phyloP scores from a whole-genome alignment of 768 basidiomycete genomes.

The Mycena pura region DNA sequence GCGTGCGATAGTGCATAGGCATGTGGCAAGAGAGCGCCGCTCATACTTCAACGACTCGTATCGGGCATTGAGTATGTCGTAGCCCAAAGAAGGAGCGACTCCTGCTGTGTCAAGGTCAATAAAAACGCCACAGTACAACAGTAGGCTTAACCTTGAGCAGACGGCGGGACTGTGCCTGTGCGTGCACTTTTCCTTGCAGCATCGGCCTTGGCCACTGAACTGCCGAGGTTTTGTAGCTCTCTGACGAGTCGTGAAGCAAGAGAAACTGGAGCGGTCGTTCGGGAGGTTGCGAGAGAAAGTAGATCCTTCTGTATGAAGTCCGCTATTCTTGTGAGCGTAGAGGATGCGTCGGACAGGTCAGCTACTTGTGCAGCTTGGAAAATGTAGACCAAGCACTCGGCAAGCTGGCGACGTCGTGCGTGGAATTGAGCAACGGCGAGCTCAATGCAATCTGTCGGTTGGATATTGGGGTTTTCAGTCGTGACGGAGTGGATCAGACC shows the following conservation, averaged over 20 bases:
- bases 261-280: constrained; percentile 43
- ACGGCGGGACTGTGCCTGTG: constrained; percentile 62
- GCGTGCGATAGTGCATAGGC: constrained; percentile 67
- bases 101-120: constrained; percentile 38
- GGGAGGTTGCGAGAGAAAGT: constrained; percentile 40
- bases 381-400: constrained; percentile 73
- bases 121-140: neutral
- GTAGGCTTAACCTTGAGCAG: constrained; percentile 58
- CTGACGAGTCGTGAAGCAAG: constrained; percentile 64
- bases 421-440: constrained; percentile 72
- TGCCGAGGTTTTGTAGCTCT: constrained; percentile 67
- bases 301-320: constrained; percentile 64
- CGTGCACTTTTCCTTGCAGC: constrained; percentile 67
- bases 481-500: constrained; percentile 70
- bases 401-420: constrained; percentile 68
- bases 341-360: constrained; percentile 48
- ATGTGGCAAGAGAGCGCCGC: constrained; percentile 68
- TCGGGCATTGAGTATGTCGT: constrained; percentile 70
- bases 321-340: constrained; percentile 58
- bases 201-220: constrained; percentile 59
- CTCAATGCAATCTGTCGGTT: constrained; percentile 65
- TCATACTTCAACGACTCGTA: constrained; percentile 79
- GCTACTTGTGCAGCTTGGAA: constrained; percentile 67
- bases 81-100: constrained; percentile 57
- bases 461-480: constrained; percentile 68